Base-by-base conservation (phyloP, 768 basidiomycete genomes). In the Termitomyces sp. region DNA sequence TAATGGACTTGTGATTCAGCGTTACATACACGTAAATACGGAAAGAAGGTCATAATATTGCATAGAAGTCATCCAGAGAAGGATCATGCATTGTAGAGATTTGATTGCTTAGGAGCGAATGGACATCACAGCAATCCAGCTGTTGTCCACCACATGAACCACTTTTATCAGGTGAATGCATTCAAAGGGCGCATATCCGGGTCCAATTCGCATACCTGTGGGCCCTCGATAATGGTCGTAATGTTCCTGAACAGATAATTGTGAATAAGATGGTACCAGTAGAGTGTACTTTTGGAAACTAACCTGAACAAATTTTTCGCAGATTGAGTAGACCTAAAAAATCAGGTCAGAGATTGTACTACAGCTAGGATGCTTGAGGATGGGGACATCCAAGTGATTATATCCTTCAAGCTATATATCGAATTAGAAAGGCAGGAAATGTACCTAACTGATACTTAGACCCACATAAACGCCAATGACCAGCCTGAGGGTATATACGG, bases 161-260 rank as follows among this genome's bases (percentile, higher is more conserved):
- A 57, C 23, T 4, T 11, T 29, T 9, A 48, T 45, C 27, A 60
- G 19, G 17, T 47, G 52, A 29, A 60, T 21, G 6, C 41, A 29
- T 45, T 57, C 48, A 16, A 54, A 49, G 25, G 59, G 55, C 8
- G 31, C 35, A 50, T 48, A 21, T 12, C 32, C 25, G 12, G 51
- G 56, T 17, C 56, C 56, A 40, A 61, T 41, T 4, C 53, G 53
- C 12, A 47, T 17, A 41, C 59, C 59, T 27, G 1, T 19, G 27
- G 59, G 53, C 11, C 43, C 56, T 46, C 16, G 45, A 32, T 57
- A 61, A 17, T 54, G 27, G 23, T 57, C 21, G 14, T 47, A 48
- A 17, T 58, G 16, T 3, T 12, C 46, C 59, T 61, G 35, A 9
- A 35, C 21, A 41, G 11, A 37, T 37, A 21, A 5, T 16, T 19